phyloP scores from a whole-genome alignment of 202 grass and related monocot genomes.

The Zoysia matrella region DNA sequence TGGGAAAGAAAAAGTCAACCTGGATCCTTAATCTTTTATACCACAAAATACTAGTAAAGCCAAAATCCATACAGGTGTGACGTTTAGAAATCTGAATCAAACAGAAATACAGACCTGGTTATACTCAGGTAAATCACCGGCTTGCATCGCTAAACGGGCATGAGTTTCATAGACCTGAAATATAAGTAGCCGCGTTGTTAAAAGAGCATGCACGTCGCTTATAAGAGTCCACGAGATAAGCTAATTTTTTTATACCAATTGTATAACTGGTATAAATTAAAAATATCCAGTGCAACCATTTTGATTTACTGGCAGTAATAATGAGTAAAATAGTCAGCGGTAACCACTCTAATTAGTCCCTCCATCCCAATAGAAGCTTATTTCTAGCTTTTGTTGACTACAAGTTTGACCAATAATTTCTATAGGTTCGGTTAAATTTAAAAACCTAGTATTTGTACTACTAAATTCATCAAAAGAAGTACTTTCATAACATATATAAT shows the following conservation, averaged over 20 bases:
- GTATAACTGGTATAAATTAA: not conserved
- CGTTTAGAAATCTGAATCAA: slow-evolving; percentile 10
- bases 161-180: slow-evolving; percentile 96
- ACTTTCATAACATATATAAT: too few species aligned
- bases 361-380: too few species aligned
- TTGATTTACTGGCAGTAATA: slow-evolving; percentile 18
- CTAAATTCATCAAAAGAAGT: too few species aligned
- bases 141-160: slow-evolving; percentile 86
- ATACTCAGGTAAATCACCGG: slow-evolving; percentile 86
- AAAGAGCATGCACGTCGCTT: not conserved
- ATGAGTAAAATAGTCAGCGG: not conserved
- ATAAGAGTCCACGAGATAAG: not conserved
- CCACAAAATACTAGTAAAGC: slow-evolving; percentile 7
- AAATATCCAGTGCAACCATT: slow-evolving; percentile 17
- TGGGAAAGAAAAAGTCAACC: not conserved
- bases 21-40: not conserved
- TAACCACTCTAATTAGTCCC: not conserved
- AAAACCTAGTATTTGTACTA: too few species aligned
- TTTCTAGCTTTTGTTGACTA: too few species aligned
- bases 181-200: slow-evolving; percentile 43
- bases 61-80: slow-evolving; percentile 15
- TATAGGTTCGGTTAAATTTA: too few species aligned
- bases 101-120: slow-evolving; percentile 73
- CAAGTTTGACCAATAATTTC: too few species aligned
- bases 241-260: not conserved